Conservation (phyloP, 495 filamentous ascomycete genomes). For the Aspergillus campestris region DNA sequence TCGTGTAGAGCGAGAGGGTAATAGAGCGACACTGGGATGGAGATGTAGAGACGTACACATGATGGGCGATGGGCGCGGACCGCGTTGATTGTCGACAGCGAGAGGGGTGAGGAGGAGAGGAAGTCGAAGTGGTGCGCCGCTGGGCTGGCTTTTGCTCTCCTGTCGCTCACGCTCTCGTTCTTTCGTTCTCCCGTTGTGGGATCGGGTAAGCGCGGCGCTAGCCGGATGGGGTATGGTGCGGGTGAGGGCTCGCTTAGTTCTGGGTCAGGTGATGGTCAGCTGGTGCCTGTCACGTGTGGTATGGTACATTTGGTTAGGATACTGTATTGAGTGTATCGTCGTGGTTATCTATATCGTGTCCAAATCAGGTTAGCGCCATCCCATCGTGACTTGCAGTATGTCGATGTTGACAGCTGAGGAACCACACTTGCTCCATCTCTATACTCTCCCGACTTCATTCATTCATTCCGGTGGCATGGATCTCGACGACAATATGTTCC, state of each 20-base stretch:
- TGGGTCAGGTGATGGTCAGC: constrained; percentile 12
- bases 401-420: no score
- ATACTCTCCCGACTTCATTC: no score
- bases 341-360: neutral
- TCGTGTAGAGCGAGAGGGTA: neutral
- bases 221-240: constrained; percentile 17
- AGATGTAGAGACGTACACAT: constrained; percentile 44
- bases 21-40: neutral
- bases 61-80: constrained; percentile 44
- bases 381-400: no score
- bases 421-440: no score
- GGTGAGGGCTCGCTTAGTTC: constrained; percentile 31
- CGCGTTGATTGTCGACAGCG: constrained; percentile 37
- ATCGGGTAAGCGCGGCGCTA: constrained; percentile 36
- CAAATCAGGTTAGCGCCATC: no score
- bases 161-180: constrained; percentile 9
- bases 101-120: constrained; percentile 35
- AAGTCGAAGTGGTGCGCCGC: constrained; percentile 14
- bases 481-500: no score
- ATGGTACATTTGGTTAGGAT: neutral
- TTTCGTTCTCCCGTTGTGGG: constrained; percentile 39
- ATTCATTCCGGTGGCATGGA: no score
- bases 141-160: no score
- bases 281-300: neutral
- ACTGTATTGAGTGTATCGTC: neutral